phyloP scores from a whole-genome alignment of 2,329 filamentous ascomycete species.

The Aspergillus quadrilineatus region DNA sequence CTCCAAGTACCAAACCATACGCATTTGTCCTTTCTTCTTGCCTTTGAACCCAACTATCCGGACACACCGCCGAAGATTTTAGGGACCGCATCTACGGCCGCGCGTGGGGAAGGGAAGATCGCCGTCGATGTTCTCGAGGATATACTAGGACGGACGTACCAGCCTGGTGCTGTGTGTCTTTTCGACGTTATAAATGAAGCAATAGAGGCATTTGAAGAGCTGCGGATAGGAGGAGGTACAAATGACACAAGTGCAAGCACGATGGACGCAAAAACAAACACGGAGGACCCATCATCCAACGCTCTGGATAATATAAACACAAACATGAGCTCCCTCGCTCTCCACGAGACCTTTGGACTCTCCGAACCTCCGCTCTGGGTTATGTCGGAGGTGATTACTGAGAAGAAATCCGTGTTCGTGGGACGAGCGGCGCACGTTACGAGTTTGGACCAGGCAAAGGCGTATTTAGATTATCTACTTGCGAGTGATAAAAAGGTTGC shows the following conservation, averaged over 20 bases:
- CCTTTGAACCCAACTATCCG: constrained; percentile 74
- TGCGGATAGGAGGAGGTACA: constrained; percentile 45
- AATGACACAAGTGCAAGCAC: constrained; percentile 2
- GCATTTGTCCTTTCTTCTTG: constrained; percentile 51
- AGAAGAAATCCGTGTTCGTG: constrained; percentile 86
- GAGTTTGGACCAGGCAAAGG: constrained; percentile 68
- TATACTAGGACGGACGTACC: constrained; percentile 67
- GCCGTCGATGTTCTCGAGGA: constrained; percentile 68
- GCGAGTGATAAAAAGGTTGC: constrained; percentile 80
- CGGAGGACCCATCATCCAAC: not conserved
- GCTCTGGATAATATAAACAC: not conserved
- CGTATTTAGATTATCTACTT: constrained; percentile 72
- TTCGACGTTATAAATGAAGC: constrained; percentile 82
- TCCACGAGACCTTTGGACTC: constrained; percentile 31
- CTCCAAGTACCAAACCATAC: constrained; percentile 65
- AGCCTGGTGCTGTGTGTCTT: constrained; percentile 75
- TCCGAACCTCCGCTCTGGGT: constrained; percentile 63
- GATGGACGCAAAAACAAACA: not conserved
- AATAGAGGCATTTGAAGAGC: constrained; percentile 53
- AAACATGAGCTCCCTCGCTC: constrained; percentile 27
- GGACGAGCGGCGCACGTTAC: constrained; percentile 71
- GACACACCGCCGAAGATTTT: constrained; percentile 69
- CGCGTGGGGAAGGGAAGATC: constrained; percentile 69
- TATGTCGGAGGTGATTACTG: constrained; percentile 69
- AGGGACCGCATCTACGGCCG: constrained; percentile 74